A percentile compares a stretch with the other conserved stretches of the same genome.
phyloP scores from a whole-genome alignment of 495 filamentous ascomycete species.

The Podospora tetraspora region DNA sequence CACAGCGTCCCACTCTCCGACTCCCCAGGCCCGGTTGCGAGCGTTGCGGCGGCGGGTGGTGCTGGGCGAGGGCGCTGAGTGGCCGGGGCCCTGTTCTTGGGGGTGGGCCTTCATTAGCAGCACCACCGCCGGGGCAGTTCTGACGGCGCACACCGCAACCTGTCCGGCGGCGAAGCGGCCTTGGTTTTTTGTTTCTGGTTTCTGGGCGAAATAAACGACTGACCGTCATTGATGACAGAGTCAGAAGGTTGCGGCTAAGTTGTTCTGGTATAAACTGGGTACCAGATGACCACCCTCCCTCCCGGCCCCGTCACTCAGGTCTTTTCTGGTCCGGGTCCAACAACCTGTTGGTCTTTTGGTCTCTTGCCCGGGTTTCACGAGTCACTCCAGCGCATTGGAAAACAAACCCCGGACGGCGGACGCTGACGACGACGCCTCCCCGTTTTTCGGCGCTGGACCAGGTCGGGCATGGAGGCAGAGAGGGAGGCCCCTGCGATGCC shows the following conservation, averaged over 20 bases:
- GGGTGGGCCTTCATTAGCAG: constrained; percentile 30
- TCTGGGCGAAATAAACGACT: neutral
- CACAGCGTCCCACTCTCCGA: constrained; percentile 7
- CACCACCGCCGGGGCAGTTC: neutral
- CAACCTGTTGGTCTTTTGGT: neutral
- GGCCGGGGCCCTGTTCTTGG: constrained; percentile 18
- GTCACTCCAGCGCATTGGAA: too few relatives aligned
- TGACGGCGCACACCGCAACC: neutral
- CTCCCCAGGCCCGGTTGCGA: constrained; percentile 5
- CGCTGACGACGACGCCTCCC: neutral
- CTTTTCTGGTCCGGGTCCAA: neutral
- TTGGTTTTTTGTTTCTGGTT: neutral
- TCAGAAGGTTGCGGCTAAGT: too few relatives aligned
- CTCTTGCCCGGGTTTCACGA: neutral
- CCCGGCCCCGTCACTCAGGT: too few relatives aligned
- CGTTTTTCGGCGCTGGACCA: neutral
- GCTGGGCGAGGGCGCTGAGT: constrained; percentile 16
- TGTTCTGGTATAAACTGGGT: neutral
- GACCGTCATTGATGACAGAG: neutral
- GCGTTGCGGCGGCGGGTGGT: constrained; percentile 15
- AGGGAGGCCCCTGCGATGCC: neutral
- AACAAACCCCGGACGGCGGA: neutral
- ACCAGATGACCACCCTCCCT: neutral
- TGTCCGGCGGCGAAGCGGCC: neutral
- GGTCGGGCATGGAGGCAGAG: constrained; percentile 1